These are phyloP conservation scores for Citrullus amarus DNA, from an alignment of 306 rosid genomes.

Conservation along the genomic window DNA sequence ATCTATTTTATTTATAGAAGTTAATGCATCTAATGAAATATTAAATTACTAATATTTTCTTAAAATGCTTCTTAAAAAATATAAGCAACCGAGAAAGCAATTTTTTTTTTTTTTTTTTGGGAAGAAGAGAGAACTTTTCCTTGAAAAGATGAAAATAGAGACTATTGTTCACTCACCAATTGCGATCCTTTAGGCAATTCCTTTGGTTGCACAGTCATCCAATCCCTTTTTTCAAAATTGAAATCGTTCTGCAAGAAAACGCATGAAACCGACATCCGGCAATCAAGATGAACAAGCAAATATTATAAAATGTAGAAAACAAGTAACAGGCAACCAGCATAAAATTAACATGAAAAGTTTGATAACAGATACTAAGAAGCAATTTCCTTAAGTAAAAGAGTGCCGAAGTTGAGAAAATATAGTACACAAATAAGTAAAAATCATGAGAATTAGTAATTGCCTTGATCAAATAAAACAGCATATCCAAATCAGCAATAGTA, in stretches of 20 bases:
- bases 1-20: not conserved
- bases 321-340: not conserved
- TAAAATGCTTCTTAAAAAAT: not conserved
- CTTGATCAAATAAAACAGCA: not conserved
- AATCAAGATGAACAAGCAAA: not conserved
- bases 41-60: not conserved
- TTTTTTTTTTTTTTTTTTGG: not conserved
- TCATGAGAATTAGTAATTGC: not conserved
- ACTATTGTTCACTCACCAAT: slow-evolving; percentile 33
- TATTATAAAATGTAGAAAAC: not conserved
- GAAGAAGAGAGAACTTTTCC: too few relatives aligned
- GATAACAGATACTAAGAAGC: not conserved
- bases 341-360: not conserved
- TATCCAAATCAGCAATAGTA: not conserved
- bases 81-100: not conserved
- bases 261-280: not conserved
- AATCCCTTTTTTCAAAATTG: slow-evolving; percentile 78
- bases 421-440: not conserved
- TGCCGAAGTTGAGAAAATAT: not conserved
- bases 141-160: too few relatives aligned
- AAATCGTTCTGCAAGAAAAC: slow-evolving; percentile 63
- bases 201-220: slow-evolving; percentile 54
- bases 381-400: not conserved
- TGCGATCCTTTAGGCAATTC: slow-evolving; percentile 63
- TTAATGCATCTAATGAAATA: not conserved